A percentile compares a stretch with the other conserved stretches of the same genome.
Evolutionary conservation across 164 flowering plant species (phyloP).

Genomic region (Kalanchoe fedtschenkoi): DNA sequence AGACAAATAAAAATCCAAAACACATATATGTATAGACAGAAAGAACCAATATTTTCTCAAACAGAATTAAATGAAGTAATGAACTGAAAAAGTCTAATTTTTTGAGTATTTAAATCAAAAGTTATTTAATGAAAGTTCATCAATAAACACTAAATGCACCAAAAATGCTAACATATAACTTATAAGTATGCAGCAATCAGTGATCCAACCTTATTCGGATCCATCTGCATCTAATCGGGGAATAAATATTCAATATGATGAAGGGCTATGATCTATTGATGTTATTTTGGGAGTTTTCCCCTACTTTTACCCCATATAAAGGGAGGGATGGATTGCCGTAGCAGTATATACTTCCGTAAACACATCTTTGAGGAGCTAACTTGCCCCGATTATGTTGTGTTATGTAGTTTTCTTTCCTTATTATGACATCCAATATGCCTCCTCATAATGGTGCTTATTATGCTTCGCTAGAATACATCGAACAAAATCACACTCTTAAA

Average conservation of each 20-base stretch:
- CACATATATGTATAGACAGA: slow-evolving; percentile 5
- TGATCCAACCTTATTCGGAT: background rate
- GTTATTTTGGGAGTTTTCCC: background rate
- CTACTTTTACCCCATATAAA: background rate
- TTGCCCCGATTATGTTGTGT: background rate
- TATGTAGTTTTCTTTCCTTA: background rate
- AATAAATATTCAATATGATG: background rate
- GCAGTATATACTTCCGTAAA: background rate
- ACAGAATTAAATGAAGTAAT: background rate
- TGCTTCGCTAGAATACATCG: background rate
- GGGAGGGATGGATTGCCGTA: background rate
- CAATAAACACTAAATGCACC: no score
- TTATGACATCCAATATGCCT: background rate
- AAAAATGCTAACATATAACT: background rate
- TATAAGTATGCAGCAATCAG: background rate
- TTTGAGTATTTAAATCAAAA: no score
- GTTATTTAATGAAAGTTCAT: no score
- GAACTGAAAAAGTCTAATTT: background rate
- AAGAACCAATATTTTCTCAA: background rate
- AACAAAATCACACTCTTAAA: background rate
- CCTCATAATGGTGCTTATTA: background rate
- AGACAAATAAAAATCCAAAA: background rate
- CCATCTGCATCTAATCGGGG: no score
- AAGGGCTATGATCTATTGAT: background rate
- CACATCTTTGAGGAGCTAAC: background rate